These are phyloP conservation scores for Penicillium sp. DNA, from an alignment of 2,329 filamentous ascomycete species.

Conservation along the genomic window DNA sequence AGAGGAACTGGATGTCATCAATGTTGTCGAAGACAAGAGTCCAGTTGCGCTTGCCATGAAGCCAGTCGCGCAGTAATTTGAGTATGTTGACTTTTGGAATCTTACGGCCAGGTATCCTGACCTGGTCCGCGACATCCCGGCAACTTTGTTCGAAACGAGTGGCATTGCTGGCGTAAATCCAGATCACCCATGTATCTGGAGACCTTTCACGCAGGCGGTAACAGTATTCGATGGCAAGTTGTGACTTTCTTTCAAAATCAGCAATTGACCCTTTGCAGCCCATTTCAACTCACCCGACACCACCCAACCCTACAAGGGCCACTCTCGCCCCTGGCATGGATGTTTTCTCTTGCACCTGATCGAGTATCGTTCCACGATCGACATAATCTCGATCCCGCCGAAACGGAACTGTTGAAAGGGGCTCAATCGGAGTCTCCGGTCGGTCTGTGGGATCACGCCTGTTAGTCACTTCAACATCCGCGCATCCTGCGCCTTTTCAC, in stretches of 20 bases:
- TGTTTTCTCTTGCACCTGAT: not conserved
- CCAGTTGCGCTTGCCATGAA: not conserved
- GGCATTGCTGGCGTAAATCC: not conserved
- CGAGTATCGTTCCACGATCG: not conserved
- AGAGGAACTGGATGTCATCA: constrained; percentile 1
- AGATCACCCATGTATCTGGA: not conserved
- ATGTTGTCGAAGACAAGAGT: not conserved
- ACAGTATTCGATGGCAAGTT: not conserved
- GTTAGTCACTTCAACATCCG: no score
- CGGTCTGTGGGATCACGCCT: no score
- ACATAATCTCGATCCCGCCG: not conserved
- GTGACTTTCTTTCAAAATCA: not conserved
- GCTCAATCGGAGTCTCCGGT: no score
- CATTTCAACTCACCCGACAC: not conserved
- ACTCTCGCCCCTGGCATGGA: not conserved
- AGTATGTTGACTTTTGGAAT: not conserved
- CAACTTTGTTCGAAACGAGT: constrained; percentile 1
- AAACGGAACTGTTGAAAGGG: not conserved
- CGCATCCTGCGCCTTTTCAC: no score
- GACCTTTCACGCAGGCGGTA: not conserved
- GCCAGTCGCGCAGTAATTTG: not conserved
- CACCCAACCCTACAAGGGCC: not conserved
- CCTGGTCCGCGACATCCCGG: not conserved
- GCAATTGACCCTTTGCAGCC: not conserved
- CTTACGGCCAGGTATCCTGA: not conserved